A percentile compares a stretch with the other conserved stretches of the same genome.
Evolutionary conservation across 768 basidiomycete species (phyloP).

Genomic region (Phanerochaete carnosa): DNA sequence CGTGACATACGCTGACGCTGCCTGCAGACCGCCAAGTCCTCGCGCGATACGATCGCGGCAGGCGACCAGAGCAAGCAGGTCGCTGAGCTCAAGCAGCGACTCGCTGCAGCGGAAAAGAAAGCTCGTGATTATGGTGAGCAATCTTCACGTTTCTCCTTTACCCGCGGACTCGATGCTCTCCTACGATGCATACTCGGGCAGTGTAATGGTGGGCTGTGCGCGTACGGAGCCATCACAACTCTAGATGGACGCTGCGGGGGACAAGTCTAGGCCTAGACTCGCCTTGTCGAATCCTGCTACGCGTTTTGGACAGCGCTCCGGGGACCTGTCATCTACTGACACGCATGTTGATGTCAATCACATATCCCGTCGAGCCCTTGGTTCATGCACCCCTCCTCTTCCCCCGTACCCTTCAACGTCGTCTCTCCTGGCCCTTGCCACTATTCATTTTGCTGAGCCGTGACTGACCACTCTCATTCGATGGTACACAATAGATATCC

Average conservation of each 20-base stretch:
- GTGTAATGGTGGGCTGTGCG: too few species aligned
- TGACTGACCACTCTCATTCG: not conserved
- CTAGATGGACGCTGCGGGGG: too few species aligned
- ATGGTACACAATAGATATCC: slow-evolving; percentile 51
- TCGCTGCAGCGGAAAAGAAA: slow-evolving; percentile 55
- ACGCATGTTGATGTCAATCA: too few species aligned
- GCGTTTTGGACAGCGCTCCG: too few species aligned
- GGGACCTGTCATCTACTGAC: too few species aligned
- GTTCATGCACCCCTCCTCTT: not conserved
- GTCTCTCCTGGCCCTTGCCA: not conserved
- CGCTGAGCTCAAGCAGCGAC: slow-evolving; percentile 63
- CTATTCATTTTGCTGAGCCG: not conserved
- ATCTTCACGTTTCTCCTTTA: not conserved
- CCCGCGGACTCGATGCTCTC: too few species aligned
- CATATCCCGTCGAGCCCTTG: too few species aligned
- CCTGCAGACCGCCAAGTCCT: slow-evolving; percentile 31
- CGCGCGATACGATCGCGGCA: slow-evolving; percentile 25
- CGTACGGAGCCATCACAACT: too few species aligned
- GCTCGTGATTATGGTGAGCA: slow-evolving; percentile 44
- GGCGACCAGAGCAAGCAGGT: slow-evolving; percentile 53
- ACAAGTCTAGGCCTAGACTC: too few species aligned
- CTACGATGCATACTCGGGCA: too few species aligned
- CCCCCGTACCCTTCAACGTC: not conserved
- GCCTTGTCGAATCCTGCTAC: too few species aligned
- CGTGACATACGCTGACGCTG: not conserved